Conservation (phyloP, 257 asterid species). For the Nicotiana paniculata region DNA sequence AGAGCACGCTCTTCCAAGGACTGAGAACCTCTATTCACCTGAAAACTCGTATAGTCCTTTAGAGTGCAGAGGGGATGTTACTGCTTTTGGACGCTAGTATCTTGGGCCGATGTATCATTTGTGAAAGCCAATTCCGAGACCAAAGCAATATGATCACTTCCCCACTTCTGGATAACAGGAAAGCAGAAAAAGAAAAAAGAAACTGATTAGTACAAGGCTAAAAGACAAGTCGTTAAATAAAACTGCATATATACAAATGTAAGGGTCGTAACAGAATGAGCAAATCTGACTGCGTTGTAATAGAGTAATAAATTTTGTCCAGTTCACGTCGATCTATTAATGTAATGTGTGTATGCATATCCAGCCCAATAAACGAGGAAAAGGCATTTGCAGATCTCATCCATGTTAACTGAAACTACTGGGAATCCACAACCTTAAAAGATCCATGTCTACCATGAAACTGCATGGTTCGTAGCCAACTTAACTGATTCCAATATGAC, state of each 20-base stretch:
- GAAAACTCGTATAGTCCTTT: background rate
- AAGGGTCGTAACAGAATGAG: background rate
- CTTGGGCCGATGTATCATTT: conserved; percentile 17
- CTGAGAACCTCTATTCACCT: background rate
- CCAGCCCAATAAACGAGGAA: too few species aligned
- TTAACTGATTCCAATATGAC: background rate
- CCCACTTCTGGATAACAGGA: conserved; percentile 78
- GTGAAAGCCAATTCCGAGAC: conserved; percentile 78
- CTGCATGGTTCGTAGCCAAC: background rate
- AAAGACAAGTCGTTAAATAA: background rate
- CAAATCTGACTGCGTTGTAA: background rate
- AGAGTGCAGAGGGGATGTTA: background rate
- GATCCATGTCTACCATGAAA: background rate
- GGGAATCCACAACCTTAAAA: background rate
- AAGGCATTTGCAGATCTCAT: background rate
- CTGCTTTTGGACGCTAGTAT: conserved; percentile 5
- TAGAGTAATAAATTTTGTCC: background rate
- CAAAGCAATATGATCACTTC: conserved; percentile 95
- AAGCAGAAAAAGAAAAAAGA: conserved; percentile 2
- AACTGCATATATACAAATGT: background rate
- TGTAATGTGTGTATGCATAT: background rate
- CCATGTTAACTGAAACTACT: background rate
- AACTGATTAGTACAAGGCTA: background rate
- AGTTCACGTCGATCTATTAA: background rate
- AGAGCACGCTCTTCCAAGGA: background rate